These are phyloP conservation scores for Viola odorata DNA, from an alignment of 345 rosid species.

Conservation along the genomic window DNA sequence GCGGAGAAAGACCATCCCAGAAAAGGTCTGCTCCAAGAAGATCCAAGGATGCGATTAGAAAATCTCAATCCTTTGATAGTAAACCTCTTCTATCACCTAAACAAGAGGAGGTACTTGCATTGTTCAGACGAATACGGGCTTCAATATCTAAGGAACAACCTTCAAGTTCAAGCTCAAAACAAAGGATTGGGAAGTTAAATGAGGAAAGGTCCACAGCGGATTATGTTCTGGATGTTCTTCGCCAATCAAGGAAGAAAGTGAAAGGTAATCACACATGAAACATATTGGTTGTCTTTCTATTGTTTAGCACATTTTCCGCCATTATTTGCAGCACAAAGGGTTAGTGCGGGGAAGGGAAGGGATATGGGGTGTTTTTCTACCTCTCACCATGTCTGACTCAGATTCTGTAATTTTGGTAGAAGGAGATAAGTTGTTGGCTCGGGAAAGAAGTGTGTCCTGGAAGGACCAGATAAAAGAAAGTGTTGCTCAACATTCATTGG, in stretches of 20 bases:
- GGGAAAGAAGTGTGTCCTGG: slow-evolving; percentile 7
- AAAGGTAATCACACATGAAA: slow-evolving; percentile 23
- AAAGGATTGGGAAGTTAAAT: slow-evolving; percentile 6
- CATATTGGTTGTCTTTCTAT: too few relatives aligned
- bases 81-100: slow-evolving; percentile 19
- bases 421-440: neutral
- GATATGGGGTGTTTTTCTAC: too few relatives aligned
- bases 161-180: slow-evolving; percentile 4
- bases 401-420: slow-evolving; percentile 9
- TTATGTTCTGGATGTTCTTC: slow-evolving; percentile 39
- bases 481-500: neutral
- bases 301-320: neutral
- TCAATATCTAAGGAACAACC: slow-evolving; percentile 48
- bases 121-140: slow-evolving; percentile 48
- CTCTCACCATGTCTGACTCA: neutral
- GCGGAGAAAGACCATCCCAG: slow-evolving; percentile 18
- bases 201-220: slow-evolving; percentile 20
- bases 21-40: slow-evolving; percentile 21
- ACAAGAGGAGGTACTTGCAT: slow-evolving; percentile 47
- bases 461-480: slow-evolving; percentile 3
- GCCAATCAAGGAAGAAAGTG: slow-evolving; percentile 20
- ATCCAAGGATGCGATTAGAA: slow-evolving; percentile 14
- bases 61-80: slow-evolving; percentile 11
- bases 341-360: too few relatives aligned
- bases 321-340: neutral